Evolutionary conservation across 2,329 filamentous ascomycete genomes (phyloP).

Genomic region (Neocucurbitaria cava): DNA sequence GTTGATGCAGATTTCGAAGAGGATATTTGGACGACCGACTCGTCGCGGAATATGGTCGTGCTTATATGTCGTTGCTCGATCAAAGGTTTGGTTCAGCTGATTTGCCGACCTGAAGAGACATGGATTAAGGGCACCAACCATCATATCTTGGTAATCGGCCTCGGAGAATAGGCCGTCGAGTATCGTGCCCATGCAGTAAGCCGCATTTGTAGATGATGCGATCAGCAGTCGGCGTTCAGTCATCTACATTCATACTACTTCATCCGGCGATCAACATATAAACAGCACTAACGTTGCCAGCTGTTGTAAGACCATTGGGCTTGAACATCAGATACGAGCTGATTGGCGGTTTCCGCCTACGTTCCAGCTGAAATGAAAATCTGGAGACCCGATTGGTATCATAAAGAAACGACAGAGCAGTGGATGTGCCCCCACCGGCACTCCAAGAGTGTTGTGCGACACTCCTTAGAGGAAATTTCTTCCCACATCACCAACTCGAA

Average conservation of each 20-base stretch:
- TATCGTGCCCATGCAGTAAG: neutral
- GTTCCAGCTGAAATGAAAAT: neutral
- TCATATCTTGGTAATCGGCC: neutral
- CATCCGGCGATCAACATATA: neutral
- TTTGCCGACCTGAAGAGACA: neutral
- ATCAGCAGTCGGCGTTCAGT: neutral
- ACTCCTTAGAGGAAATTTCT: too few relatives aligned
- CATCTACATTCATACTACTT: neutral
- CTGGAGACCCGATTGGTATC: neutral
- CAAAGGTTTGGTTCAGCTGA: neutral
- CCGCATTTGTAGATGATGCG: neutral
- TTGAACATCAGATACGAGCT: neutral
- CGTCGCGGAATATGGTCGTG: neutral
- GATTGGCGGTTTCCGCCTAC: neutral
- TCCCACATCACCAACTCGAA: neutral
- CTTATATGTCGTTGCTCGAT: neutral
- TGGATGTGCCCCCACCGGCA: too few relatives aligned
- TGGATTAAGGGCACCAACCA: neutral
- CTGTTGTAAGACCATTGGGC: neutral
- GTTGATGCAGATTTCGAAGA: neutral
- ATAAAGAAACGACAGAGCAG: too few relatives aligned
- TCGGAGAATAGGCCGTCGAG: constrained; percentile 1
- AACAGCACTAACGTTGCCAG: neutral
- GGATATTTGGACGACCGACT: neutral
- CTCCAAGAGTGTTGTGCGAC: too few relatives aligned